Base-by-base conservation (phyloP, 164 flowering plant species). In the Magnolia officinalis region DNA sequence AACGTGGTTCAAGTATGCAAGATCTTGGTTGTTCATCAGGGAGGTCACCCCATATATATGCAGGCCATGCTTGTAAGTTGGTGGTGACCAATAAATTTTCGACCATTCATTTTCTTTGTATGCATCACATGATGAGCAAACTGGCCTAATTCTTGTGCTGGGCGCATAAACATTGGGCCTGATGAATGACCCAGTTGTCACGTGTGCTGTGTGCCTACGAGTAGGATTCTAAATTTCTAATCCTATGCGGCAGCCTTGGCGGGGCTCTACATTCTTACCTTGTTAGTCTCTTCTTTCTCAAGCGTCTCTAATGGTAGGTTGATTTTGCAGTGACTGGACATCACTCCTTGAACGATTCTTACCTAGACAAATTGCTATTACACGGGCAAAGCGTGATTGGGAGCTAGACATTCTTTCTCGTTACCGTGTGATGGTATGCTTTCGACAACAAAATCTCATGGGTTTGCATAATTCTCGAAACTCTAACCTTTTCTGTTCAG, bases 301-400 rank as follows among this genome's bases (percentile, higher is more conserved):
- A 67, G 31, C 72, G 6, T 59, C 67, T 63, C 52, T 76, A 21
- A 70, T 16, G 19, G 26, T 75, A 58, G 20, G 16, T 19, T 37
- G 26, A 1, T 69, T 75, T 83, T 79, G 70, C 79, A 96, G 99
- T 83, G 98, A 96, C 45, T 94, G 99, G 99, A 89, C 90, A 78
- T 87, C 98, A 70, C 97, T 94, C 74, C 82, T 96, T 73, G 98
- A 96, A 79, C 84, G 97, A 50, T 93, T 90, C 83, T 83, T 96
- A 74, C 99, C 99, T 1, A 87, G 98, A 79, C 97, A 94, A 85
- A 90, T 93, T 88, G 98, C 98, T 73, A 91, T 94, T 4, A 93
- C 98, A 24, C 88, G 98, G 68, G 94, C 89, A 78, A 96, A 88
- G 89, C 85, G 88, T 74, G 99, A 96, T 37, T 96, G 99, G 99